A percentile compares a stretch with the other conserved stretches of the same genome.
Evolutionary conservation across 2,329 filamentous ascomycete species (phyloP).

Genomic region (Aspergillus japonicus): DNA sequence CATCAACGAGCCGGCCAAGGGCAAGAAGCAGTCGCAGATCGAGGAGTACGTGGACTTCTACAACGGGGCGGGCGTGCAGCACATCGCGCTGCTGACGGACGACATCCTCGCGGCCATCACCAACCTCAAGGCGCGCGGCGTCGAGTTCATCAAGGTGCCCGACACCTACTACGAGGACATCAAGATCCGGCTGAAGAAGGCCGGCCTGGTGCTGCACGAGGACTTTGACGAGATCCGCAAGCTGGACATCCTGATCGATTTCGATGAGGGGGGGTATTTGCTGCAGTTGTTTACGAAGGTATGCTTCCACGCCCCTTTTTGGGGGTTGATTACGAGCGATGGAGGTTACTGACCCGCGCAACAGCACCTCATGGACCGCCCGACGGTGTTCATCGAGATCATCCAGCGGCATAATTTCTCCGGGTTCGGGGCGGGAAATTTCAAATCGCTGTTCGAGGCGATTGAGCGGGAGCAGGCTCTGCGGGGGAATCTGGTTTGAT

Average conservation of each 20-base stretch:
- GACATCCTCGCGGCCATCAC: constrained; percentile 77
- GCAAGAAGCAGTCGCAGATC: constrained; percentile 90
- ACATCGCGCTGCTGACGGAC: constrained; percentile 80
- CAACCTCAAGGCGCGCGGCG: constrained; percentile 77
- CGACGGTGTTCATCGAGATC: constrained; percentile 94
- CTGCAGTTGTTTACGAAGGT: constrained; percentile 71
- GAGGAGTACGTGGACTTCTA: constrained; percentile 93
- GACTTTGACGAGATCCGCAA: constrained; percentile 74
- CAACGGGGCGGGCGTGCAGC: constrained; percentile 84
- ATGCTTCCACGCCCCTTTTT: constrained; percentile 15
- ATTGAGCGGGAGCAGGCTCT: constrained; percentile 90
- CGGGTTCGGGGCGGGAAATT: constrained; percentile 92
- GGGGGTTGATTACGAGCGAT: neutral
- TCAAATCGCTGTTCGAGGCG: constrained; percentile 91
- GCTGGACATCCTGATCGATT: constrained; percentile 89
- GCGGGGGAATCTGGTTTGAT: constrained; percentile 68
- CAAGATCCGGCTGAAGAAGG: constrained; percentile 66
- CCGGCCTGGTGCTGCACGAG: constrained; percentile 64
- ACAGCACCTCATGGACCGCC: constrained; percentile 82
- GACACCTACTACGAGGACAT: constrained; percentile 81
- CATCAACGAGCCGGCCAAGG: constrained; percentile 90
- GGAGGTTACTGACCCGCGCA: neutral
- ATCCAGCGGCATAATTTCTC: constrained; percentile 89
- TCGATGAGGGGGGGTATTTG: constrained; percentile 88
- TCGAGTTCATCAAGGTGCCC: constrained; percentile 90